A percentile compares a stretch with the other conserved stretches of the same genome.
Evolutionary conservation across 2,329 filamentous ascomycete genomes (phyloP).

Genomic region (Penicillium sp.): DNA sequence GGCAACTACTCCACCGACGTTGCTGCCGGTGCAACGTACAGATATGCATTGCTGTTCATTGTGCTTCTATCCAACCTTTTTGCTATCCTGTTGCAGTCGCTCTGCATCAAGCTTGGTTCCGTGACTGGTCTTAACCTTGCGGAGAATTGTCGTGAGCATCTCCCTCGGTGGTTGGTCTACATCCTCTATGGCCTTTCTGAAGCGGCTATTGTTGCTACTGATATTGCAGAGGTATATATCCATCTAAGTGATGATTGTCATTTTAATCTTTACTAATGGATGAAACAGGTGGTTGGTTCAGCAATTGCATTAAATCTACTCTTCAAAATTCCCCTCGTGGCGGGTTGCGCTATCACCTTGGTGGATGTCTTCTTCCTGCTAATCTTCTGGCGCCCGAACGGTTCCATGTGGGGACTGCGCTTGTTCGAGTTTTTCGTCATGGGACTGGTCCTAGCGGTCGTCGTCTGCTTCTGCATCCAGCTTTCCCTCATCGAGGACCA

Average conservation of each 20-base stretch:
- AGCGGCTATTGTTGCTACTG: conserved; percentile 68
- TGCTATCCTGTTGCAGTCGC: conserved; percentile 49
- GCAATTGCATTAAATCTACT: conserved; percentile 59
- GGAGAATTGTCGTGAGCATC: conserved; percentile 64
- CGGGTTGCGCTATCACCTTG: conserved; percentile 58
- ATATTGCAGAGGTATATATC: conserved; percentile 62
- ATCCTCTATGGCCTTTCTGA: conserved; percentile 64
- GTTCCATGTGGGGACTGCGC: conserved; percentile 53
- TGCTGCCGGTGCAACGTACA: conserved; percentile 47
- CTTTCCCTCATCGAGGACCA: conserved; percentile 54
- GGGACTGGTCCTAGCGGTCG: conserved; percentile 55
- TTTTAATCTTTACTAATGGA: background rate
- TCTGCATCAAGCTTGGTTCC: conserved; percentile 63
- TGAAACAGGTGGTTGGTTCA: conserved; percentile 54
- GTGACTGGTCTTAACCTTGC: conserved; percentile 69
- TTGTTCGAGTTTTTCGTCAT: conserved; percentile 58
- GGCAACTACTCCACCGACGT: conserved; percentile 54
- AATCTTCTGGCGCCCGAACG: conserved; percentile 55
- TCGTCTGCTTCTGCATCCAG: conserved; percentile 59
- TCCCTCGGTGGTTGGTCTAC: conserved; percentile 66
- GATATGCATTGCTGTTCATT: conserved; percentile 48
- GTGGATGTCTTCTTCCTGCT: conserved; percentile 58
- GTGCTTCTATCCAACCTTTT: conserved; percentile 51
- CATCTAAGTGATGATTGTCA: background rate
- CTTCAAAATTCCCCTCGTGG: conserved; percentile 54